Evolutionary conservation across 1,139 yeast species (phyloP), one percentile per base, ranked within the genome.

Genomic region (Yamadazyma atmosphaerica): DNA sequence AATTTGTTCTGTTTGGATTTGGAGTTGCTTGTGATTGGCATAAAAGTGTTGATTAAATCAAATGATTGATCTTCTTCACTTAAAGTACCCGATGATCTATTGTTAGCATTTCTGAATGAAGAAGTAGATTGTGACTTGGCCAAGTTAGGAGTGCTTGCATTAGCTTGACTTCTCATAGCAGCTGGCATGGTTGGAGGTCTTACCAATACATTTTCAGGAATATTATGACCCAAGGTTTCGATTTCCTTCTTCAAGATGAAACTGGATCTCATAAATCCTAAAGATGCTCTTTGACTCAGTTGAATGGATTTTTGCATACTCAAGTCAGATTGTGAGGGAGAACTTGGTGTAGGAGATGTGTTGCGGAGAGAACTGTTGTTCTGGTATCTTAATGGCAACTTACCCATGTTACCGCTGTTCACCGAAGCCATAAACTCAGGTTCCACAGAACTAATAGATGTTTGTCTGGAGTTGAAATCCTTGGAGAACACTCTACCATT

Each of bases 261-360:
- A 44, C 68, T 61, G 33, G 68, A 60, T 51, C 66, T 64, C 72
- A 67, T 67, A 44, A 67, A 67, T 1, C 72, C 72, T 34, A 61
- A 46, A 9, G 72, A 65, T 15, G 65, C 72, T 35, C 66, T 51
- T 44, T 48, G 54, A 38, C 52, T 47, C 46, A 40, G 44, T 43
- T 49, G 47, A 36, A 49, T 49, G 4, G 52, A 47, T 35, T 40
- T 40, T 40, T 47, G 50, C 33, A 42, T 11, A 8, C 34, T 34
- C 18, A 35, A 36, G 19, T 41, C 46, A 10, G 36, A 22, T 34
- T 32, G 41, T 15, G 38, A 23, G n/a, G 14, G 32, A 8, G 40
- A 38, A 19, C 8, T 19, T 6, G 22, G 9, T 19, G 22, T 6
- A 19, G 22, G 9, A 9, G 4, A 15, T 10, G 7, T 4, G 11